Conservation (phyloP, 768 basidiomycete species). For the Clitopilus hobsonii region DNA sequence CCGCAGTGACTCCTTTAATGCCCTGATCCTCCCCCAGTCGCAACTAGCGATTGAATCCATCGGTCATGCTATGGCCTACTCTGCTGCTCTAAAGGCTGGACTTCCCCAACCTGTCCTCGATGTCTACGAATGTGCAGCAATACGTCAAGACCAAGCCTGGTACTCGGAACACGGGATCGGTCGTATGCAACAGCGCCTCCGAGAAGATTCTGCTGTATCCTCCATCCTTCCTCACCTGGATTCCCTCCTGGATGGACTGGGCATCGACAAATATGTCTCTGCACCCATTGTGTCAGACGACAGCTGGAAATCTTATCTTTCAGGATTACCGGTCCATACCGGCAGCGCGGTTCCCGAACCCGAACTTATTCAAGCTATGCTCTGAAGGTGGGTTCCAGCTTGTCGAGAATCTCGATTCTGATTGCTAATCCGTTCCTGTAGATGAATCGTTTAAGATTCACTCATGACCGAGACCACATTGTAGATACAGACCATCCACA, state of each 20-base stretch:
- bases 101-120: constrained; percentile 48
- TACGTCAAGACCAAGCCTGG: constrained; percentile 55
- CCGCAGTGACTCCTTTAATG: constrained; percentile 48
- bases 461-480: background rate
- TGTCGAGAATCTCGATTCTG: too few species aligned
- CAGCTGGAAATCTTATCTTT: constrained; percentile 43
- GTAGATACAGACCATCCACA: too few species aligned
- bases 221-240: constrained; percentile 39
- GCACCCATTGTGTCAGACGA: constrained; percentile 51
- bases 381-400: constrained; percentile 16
- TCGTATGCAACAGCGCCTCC: constrained; percentile 41
- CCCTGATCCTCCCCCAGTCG: constrained; percentile 52
- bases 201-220: constrained; percentile 42
- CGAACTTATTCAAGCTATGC: constrained; percentile 36
- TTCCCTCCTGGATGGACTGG: constrained; percentile 34
- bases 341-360: constrained; percentile 34
- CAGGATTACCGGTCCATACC: constrained; percentile 33
- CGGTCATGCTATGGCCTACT: constrained; percentile 59
- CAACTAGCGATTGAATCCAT: constrained; percentile 53
- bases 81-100: constrained; percentile 39
- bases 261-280: constrained; percentile 44
- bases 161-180: constrained; percentile 50
- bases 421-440: too few species aligned
- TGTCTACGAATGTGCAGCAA: constrained; percentile 48
- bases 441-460: background rate